Percentiles rank a stretch among this genome's conserved stretches.
Conservation (phyloP, 2,329 filamentous ascomycete species). For the Microdochium bolleyi region DNA sequence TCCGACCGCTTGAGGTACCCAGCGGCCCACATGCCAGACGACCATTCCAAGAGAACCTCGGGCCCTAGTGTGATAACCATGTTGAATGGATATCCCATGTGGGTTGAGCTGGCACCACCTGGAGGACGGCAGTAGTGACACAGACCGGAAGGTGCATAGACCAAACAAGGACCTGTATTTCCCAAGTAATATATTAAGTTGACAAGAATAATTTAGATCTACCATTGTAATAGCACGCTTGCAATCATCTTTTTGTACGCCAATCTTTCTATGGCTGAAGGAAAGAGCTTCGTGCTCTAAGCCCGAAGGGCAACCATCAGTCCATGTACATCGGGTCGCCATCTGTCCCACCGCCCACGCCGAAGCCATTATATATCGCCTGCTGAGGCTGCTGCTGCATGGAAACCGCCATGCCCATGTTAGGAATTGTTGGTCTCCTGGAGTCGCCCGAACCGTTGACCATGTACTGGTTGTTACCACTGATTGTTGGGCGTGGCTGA, state of each 20-base stretch:
- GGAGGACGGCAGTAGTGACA: too few species aligned
- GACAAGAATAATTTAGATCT: too few species aligned
- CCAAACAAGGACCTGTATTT: too few species aligned
- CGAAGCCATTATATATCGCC: slow-evolving; percentile 28
- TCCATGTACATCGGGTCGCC: slow-evolving; percentile 46
- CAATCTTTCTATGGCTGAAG: background rate
- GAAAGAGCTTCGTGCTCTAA: background rate
- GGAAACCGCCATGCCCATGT: slow-evolving; percentile 28
- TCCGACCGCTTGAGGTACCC: too few species aligned
- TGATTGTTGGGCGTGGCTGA: slow-evolving; percentile 22
- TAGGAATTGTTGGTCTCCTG: slow-evolving; percentile 36
- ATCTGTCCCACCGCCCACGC: slow-evolving; percentile 36
- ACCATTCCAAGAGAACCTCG: too few species aligned
- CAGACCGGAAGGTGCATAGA: too few species aligned
- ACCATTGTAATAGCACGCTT: too few species aligned
- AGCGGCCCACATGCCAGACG: too few species aligned
- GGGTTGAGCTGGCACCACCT: too few species aligned
- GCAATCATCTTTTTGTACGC: background rate
- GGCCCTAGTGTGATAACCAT: too few species aligned
- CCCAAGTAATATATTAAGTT: too few species aligned
- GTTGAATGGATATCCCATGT: too few species aligned
- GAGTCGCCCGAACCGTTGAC: slow-evolving; percentile 33
- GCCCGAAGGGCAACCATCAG: slow-evolving; percentile 10
- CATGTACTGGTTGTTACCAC: slow-evolving; percentile 26
- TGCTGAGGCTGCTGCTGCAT: slow-evolving; percentile 29